Conservation (phyloP, 768 basidiomycete genomes). For the Termitomyces bulborhizus region DNA sequence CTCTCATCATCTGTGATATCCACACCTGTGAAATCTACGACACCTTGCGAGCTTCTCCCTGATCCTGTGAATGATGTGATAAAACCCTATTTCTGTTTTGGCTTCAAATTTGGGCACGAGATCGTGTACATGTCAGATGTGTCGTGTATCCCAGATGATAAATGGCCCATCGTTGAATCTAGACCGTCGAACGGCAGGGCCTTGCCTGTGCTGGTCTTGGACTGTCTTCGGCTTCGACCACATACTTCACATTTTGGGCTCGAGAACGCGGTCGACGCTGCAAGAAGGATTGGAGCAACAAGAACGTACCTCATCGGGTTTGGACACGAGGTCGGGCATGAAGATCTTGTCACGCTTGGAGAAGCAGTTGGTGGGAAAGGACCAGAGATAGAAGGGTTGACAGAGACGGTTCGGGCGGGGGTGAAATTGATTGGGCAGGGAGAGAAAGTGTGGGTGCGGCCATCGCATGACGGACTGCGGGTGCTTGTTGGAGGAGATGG, state of each 20-base stretch:
- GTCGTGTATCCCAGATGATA: slow-evolving; percentile 68
- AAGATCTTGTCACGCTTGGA: slow-evolving; percentile 65
- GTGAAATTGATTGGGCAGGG: slow-evolving; percentile 44
- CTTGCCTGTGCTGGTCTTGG: slow-evolving; percentile 62
- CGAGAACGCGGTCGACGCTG: slow-evolving; percentile 49
- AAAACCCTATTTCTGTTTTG: slow-evolving; percentile 60
- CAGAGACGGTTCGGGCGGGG: slow-evolving; percentile 32
- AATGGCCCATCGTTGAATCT: slow-evolving; percentile 48
- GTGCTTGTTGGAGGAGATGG: slow-evolving; percentile 39
- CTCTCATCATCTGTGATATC: slow-evolving; percentile 30
- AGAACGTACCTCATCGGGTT: slow-evolving; percentile 74
- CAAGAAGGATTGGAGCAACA: slow-evolving; percentile 49
- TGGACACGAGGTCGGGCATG: slow-evolving; percentile 71
- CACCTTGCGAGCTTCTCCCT: slow-evolving; percentile 16
- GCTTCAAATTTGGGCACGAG: slow-evolving; percentile 60
- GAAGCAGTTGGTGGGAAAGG: slow-evolving; percentile 37
- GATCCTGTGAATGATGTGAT: slow-evolving; percentile 24
- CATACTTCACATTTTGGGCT: slow-evolving; percentile 83
- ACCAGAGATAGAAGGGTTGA: slow-evolving; percentile 22
- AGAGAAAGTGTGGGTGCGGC: slow-evolving; percentile 52
- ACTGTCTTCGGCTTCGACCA: slow-evolving; percentile 59
- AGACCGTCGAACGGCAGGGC: slow-evolving; percentile 14
- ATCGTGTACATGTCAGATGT: slow-evolving; percentile 82
- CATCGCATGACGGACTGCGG: slow-evolving; percentile 70
- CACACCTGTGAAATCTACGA: slow-evolving; percentile 26